These are phyloP conservation scores for Phycomyces nitens DNA, from an alignment of 192 early-diverging fungal species.

Conservation along the genomic window DNA sequence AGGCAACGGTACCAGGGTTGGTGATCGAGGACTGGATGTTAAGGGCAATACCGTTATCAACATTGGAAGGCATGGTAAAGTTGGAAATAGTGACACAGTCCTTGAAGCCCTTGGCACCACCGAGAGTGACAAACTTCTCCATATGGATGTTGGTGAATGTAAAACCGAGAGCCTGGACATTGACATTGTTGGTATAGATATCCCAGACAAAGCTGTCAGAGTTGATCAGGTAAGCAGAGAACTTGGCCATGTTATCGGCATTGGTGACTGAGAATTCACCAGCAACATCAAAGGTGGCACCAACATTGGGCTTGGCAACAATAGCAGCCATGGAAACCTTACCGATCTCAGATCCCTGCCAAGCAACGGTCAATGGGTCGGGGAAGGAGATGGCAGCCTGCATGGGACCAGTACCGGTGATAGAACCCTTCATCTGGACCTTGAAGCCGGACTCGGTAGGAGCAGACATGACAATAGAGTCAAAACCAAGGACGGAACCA, in stretches of 20 bases:
- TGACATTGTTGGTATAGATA: conserved; percentile 41
- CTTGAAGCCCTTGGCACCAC: conserved; percentile 44
- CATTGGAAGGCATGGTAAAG: conserved; percentile 51
- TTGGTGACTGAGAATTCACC: conserved; percentile 39
- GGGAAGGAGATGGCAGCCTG: conserved; percentile 46
- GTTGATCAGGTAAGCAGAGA: conserved; percentile 51
- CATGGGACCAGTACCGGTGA: conserved; percentile 48
- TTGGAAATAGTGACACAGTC: conserved; percentile 35
- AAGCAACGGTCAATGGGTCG: conserved; percentile 37
- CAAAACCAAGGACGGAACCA: conserved; percentile 35
- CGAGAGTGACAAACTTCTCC: conserved; percentile 45
- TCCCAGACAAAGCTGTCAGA: conserved; percentile 46
- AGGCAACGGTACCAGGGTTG: conserved; percentile 54
- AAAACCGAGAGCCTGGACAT: conserved; percentile 50
- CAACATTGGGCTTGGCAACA: conserved; percentile 38
- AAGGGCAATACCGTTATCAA: conserved; percentile 61
- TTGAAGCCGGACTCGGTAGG: conserved; percentile 41
- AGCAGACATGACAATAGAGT: conserved; percentile 28
- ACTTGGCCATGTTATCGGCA: conserved; percentile 39
- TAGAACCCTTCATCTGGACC: conserved; percentile 42
- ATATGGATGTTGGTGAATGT: conserved; percentile 46
- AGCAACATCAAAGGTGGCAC: conserved; percentile 44
- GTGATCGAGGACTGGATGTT: conserved; percentile 58
- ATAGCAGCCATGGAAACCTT: conserved; percentile 43
- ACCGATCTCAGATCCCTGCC: conserved; percentile 40